Evolutionary conservation across 345 rosid species (phyloP), one percentile per base, ranked within the genome.

Genomic region (Anastatica hierochuntica): DNA sequence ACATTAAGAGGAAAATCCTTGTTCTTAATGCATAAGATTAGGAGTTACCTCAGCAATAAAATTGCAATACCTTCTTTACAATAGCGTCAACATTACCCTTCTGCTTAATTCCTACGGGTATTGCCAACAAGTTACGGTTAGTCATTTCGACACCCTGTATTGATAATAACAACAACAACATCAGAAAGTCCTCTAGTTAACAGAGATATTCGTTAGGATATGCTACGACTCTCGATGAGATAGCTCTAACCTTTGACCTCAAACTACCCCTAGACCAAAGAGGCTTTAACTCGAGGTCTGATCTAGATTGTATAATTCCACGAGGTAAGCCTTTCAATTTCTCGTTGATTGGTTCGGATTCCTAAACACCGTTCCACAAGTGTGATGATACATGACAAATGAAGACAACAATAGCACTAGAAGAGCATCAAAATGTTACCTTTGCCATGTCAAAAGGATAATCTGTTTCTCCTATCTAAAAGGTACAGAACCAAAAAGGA

Each of bases 61-160:
- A 9, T 5, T 29, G 49, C 35, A 48, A 43, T 80, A 94, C 99
- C 94, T 94, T 94, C 57, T 72, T 83, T 55, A 85, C 95, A 21
- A 82, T 39, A 41, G 66, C 38, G 69, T 88, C 80, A 2, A 94
- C 95, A 54, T 82, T 77, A 42, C 64, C 51, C 78, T 88, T 94
- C 70, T 83, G 97, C 77, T 74, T 79, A 45, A 85, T 75, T 64
- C 99, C 99, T 60, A 82, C 99, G 0, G 99, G 79, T 69, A 94
- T 77, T 27, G 99, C 97, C 67, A 94, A 64, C 63, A 94, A 79
- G 74, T 82, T 64, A 21, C 53, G 75, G 62, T 61, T 66, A 41
- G 69, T 71, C 70, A 60, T 57, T 53, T 49, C 63, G 16, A 56
- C 53, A 35, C 49, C 79, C 86, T 88, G 76, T 42, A 34, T 21